Base-by-base conservation (phyloP, 495 filamentous ascomycete genomes). In the Pseudoneurospora amorphoporcata region DNA sequence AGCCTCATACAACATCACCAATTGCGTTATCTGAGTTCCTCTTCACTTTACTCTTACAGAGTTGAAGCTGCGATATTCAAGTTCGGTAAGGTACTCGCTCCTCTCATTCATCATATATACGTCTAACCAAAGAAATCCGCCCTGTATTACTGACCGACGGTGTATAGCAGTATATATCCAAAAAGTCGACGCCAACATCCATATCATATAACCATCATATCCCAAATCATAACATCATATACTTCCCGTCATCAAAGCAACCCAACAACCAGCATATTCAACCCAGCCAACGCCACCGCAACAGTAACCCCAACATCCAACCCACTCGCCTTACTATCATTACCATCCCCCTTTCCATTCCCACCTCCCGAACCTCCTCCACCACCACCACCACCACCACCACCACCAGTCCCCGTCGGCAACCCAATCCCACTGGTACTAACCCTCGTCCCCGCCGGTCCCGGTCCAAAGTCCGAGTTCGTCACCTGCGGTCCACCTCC, bases 401-500 rank as follows among this genome's bases (percentile, higher is more conserved):
- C 53, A 65, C 53, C 29, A 29, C 23, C 12, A 8, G 53, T 65
- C 6, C 12, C 23, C 29, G 53, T 65, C 53, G 53, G 53, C 53
- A 65, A 17, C 0, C 53, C 53, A 16, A 65, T 16, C 0, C 70
- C 70, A 0, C 29, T 40, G 0, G 39, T 68, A 41, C 58, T 53
- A 29, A 53, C 43, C 70, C 65, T 71, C 14, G 68, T 37, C 53
- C 71, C 73, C 12, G 70, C 75, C 39, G 75, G 75, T 9, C 75
- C 75, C 5, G 75, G 75, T 19, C 75, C 75, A 14, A 69, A n/a
- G 0, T n/a, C 73, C 5, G 71, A 40, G 3, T 19, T 69, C 39
- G 75, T 74, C 5, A 61, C 53, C 0, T 14, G 23, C 37, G 73
- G 75, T 1, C 61, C 71, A 3, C 19, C 12, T 0, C 75, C 75